A percentile compares a stretch with the other conserved stretches of the same genome.
Conservation (phyloP, 306 rosid genomes). For the Begonia masoniana region DNA sequence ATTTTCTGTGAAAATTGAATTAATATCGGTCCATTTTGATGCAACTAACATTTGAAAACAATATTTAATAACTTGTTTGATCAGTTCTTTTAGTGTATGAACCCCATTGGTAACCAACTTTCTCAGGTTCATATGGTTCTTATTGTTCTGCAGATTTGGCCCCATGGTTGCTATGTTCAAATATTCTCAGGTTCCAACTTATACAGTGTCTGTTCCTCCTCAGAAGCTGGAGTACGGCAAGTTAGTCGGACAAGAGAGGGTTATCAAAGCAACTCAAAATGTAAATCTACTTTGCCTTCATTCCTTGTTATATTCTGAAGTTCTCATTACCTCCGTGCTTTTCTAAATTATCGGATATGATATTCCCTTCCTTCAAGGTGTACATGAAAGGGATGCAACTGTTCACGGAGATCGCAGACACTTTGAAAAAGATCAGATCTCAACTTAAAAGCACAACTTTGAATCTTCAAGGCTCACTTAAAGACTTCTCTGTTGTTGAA, state of each 20-base stretch:
- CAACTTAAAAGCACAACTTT: slow-evolving; percentile 33
- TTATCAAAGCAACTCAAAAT: slow-evolving; percentile 44
- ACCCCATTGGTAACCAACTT: neutral
- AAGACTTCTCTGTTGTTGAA: slow-evolving; percentile 50
- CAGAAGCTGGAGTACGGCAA: slow-evolving; percentile 48
- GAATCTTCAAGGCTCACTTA: slow-evolving; percentile 37
- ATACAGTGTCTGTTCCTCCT: slow-evolving; percentile 65
- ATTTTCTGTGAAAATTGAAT: too few species aligned
- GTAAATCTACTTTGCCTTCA: slow-evolving; percentile 25
- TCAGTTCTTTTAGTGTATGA: neutral
- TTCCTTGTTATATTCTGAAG: neutral
- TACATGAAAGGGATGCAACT: slow-evolving; percentile 39
- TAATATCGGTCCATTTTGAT: too few species aligned
- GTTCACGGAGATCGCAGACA: slow-evolving; percentile 48
- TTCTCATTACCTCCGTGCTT: neutral
- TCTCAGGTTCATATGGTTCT: slow-evolving; percentile 7
- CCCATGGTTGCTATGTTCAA: slow-evolving; percentile 75
- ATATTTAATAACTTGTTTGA: too few species aligned
- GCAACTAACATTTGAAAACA: too few species aligned
- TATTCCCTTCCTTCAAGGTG: slow-evolving; percentile 34
- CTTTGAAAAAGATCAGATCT: slow-evolving; percentile 41
- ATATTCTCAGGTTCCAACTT: slow-evolving; percentile 43
- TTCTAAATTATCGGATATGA: neutral
- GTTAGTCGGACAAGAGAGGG: slow-evolving; percentile 41
- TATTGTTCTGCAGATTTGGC: slow-evolving; percentile 56